phyloP scores from a whole-genome alignment of 1,284 basidiomycete species.

The Fomes fomentarius region DNA sequence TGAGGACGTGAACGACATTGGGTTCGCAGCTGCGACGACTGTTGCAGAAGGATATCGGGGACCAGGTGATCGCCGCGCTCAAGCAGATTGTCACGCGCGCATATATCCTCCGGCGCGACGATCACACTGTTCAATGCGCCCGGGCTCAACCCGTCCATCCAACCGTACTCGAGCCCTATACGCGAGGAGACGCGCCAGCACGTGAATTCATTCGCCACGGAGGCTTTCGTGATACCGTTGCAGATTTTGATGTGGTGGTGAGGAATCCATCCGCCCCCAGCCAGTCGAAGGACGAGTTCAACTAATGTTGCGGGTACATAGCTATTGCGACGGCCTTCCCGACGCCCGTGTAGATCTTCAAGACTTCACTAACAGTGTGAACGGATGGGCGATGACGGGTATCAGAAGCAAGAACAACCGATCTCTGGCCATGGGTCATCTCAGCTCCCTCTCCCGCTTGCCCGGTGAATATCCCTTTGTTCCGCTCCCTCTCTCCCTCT shows the following conservation, averaged over 20 bases:
- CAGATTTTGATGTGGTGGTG: constrained; percentile 50
- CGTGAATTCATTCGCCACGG: constrained; percentile 50
- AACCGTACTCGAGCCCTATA: constrained; percentile 41
- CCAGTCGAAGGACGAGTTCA: constrained; percentile 40
- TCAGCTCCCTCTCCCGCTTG: no score
- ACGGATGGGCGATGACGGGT: constrained; percentile 25
- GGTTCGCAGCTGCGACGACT: constrained; percentile 38
- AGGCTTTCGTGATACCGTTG: constrained; percentile 47
- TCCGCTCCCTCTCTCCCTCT: no score
- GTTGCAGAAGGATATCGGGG: constrained; percentile 42
- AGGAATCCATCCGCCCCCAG: constrained; percentile 41
- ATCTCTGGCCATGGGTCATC: no score
- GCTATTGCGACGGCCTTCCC: constrained; percentile 46
- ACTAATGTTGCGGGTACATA: constrained; percentile 50
- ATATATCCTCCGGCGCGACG: constrained; percentile 52
- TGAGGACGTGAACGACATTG: constrained; percentile 58
- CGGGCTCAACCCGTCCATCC: constrained; percentile 33
- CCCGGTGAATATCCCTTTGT: no score
- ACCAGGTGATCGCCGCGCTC: constrained; percentile 46
- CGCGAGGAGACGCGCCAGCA: constrained; percentile 45
- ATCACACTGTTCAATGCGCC: constrained; percentile 52
- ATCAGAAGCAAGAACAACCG: no score
- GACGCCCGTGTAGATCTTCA: constrained; percentile 42
- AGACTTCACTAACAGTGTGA: constrained; percentile 30
- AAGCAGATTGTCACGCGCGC: constrained; percentile 48